phyloP scores from a whole-genome alignment of 2,329 filamentous ascomycete species.

The Nannizzia gypsea region DNA sequence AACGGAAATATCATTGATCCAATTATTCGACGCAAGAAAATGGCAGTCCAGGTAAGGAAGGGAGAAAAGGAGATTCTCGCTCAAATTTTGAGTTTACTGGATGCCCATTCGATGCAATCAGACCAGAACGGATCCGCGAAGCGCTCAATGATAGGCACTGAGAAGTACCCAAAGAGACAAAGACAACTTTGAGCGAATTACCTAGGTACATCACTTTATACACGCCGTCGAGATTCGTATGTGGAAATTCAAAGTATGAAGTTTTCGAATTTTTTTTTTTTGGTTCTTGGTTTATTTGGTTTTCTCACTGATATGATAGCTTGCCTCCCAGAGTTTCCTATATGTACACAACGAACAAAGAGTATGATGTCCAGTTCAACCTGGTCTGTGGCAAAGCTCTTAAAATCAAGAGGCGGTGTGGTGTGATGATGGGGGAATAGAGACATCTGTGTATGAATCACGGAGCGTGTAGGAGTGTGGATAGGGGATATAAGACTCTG shows the following conservation, averaged over 20 bases:
- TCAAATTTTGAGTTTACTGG: conserved; percentile 35
- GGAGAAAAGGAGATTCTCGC: conserved; percentile 60
- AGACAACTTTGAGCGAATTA: not conserved
- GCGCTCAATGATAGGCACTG: conserved; percentile 20
- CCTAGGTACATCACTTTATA: not conserved
- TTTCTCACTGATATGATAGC: conserved; percentile 2
- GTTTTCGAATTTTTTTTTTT: conserved; percentile 13
- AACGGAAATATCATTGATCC: conserved; percentile 14
- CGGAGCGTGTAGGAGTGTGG: too few species aligned
- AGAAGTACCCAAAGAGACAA: conserved; percentile 18
- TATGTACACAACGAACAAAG: conserved; percentile 4
- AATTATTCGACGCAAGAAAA: conserved; percentile 32
- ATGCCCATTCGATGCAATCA: conserved; percentile 18
- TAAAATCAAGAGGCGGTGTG: not conserved
- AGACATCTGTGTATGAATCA: not conserved
- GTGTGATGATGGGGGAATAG: not conserved
- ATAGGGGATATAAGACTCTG: not conserved
- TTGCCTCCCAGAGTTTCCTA: not conserved
- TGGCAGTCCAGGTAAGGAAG: conserved; percentile 56
- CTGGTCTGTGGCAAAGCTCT: not conserved
- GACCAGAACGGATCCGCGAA: conserved; percentile 19
- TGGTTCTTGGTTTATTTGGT: not conserved
- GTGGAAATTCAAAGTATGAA: not conserved
- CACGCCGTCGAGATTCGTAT: not conserved
- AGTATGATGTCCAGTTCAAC: not conserved